These are phyloP conservation scores for Pyrus communis DNA, from an alignment of 306 rosid species.

Conservation along the genomic window DNA sequence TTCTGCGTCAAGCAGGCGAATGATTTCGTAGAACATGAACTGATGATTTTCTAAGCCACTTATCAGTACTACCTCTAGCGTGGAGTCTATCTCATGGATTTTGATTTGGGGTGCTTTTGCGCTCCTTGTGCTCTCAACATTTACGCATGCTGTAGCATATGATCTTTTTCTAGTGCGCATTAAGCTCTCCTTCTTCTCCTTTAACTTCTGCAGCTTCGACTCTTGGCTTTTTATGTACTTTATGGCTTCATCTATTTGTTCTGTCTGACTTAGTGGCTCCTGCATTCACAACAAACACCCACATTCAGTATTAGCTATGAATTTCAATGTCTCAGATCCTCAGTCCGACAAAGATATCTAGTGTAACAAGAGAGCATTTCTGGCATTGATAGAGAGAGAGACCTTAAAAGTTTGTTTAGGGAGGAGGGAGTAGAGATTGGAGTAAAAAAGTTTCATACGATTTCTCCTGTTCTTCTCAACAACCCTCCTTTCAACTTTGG, in stretches of 20 bases:
- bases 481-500: slow-evolving; percentile 60
- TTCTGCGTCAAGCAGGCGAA: slow-evolving; percentile 54
- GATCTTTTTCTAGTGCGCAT: slow-evolving; percentile 24
- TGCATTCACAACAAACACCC: slow-evolving; percentile 1
- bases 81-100: slow-evolving; percentile 35
- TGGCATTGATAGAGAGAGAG: too few species aligned
- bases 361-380: too few species aligned
- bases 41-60: slow-evolving; percentile 32
- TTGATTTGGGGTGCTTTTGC: slow-evolving; percentile 39
- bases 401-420: slow-evolving; percentile 22
- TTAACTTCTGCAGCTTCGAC: slow-evolving; percentile 32
- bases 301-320: too few species aligned
- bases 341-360: too few species aligned
- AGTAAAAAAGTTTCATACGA: slow-evolving; percentile 68
- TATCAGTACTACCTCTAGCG: slow-evolving; percentile 35
- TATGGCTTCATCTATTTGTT: slow-evolving; percentile 66
- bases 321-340: too few species aligned
- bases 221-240: slow-evolving; percentile 53
- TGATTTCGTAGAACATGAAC: slow-evolving; percentile 45
- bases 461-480: slow-evolving; percentile 79
- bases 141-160: not conserved
- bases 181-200: slow-evolving; percentile 45
- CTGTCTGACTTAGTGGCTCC: slow-evolving; percentile 45
- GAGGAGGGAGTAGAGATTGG: slow-evolving; percentile 64
- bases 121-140: not conserved